A percentile compares a stretch with the other conserved stretches of the same genome.
Evolutionary conservation across 106 monocot genomes (phyloP).

Genomic region (Dendrobium catenatum): DNA sequence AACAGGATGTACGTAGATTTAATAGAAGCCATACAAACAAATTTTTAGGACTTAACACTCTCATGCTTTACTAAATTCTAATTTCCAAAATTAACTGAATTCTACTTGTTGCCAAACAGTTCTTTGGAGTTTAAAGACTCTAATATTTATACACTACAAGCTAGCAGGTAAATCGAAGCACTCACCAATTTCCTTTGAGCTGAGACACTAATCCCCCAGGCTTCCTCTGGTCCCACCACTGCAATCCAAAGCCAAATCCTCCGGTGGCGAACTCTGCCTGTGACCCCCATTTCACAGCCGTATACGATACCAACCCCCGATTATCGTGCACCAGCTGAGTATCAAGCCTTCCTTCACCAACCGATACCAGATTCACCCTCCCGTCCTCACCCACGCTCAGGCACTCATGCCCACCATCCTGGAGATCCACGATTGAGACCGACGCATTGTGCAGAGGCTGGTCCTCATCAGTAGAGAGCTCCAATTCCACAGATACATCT

Average conservation of each 20-base stretch:
- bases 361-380: conserved; percentile 61
- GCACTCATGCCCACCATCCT: conserved; percentile 42
- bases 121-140: neutral
- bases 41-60: too few relatives aligned
- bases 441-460: conserved; percentile 32
- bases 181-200: conserved; percentile 76
- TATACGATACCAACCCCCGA: conserved; percentile 62
- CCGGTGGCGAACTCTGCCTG: conserved; percentile 76
- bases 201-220: conserved; percentile 56
- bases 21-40: too few relatives aligned
- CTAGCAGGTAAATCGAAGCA: neutral
- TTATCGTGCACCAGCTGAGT: conserved; percentile 39
- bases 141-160: neutral
- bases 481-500: conserved; percentile 34
- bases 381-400: conserved; percentile 87
- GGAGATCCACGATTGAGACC: conserved; percentile 48
- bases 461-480: conserved; percentile 9
- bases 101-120: neutral
- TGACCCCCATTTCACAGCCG: conserved; percentile 72
- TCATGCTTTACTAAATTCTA: too few relatives aligned
- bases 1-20: too few relatives aligned
- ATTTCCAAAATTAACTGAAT: too few relatives aligned
- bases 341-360: conserved; percentile 47
- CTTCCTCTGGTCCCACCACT: conserved; percentile 84
- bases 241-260: conserved; percentile 70